Conservation (phyloP, 805 yeast genomes). For the Citeromyces matritensis region DNA sequence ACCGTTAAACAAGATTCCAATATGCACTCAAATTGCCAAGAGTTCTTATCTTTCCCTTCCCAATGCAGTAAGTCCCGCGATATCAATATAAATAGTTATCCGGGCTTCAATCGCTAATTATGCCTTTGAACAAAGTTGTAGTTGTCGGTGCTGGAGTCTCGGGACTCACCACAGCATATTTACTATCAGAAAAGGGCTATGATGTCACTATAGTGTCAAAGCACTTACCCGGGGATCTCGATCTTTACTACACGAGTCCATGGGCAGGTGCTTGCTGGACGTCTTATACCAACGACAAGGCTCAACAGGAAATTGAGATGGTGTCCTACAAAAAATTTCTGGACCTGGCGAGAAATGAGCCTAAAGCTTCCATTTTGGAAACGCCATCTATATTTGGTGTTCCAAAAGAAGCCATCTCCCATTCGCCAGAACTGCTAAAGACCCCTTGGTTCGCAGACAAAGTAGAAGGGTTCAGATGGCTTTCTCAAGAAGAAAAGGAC, state of each 20-base stretch:
- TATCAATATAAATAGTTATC: too few relatives aligned
- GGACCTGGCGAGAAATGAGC: constrained; percentile 27
- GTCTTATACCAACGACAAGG: constrained; percentile 34
- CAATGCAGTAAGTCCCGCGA: too few relatives aligned
- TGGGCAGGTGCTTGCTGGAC: constrained; percentile 66
- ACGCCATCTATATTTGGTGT: constrained; percentile 6
- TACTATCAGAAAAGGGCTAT: constrained; percentile 22
- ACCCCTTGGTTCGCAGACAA: constrained; percentile 35
- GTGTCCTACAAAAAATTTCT: constrained; percentile 30
- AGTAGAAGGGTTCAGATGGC: constrained; percentile 21
- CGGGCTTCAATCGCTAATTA: too few relatives aligned
- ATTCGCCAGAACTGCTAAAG: constrained; percentile 5
- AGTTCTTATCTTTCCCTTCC: too few relatives aligned
- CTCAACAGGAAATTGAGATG: constrained; percentile 22
- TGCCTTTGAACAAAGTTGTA: constrained; percentile 12
- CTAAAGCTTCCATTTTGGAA: constrained; percentile 29
- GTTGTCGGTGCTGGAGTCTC: constrained; percentile 30
- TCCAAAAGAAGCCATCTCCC: constrained; percentile 2
- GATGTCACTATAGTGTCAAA: constrained; percentile 25
- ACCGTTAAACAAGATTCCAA: too few relatives aligned
- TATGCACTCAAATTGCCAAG: too few relatives aligned
- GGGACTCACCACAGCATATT: constrained; percentile 34
- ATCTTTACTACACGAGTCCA: constrained; percentile 44
- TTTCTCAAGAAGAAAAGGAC: constrained; percentile 21
- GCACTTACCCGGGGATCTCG: constrained; percentile 41